A percentile compares a stretch with the other conserved stretches of the same genome.
Conservation (phyloP, 192 early-diverging fungal species). For the Anaeromyces robustus region DNA sequence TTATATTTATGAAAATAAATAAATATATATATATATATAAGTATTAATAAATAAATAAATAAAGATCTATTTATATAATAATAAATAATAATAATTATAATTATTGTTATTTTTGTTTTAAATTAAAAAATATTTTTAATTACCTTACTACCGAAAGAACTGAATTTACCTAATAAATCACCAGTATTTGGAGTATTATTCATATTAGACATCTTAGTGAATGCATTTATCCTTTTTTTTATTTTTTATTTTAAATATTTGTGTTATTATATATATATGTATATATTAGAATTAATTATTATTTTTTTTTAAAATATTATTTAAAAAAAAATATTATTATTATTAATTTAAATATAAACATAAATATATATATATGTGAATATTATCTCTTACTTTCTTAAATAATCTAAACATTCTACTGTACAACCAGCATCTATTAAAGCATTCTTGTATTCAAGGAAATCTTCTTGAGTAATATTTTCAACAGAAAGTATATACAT, state of each 20-base stretch:
- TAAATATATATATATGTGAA: no score
- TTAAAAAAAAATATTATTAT: no score
- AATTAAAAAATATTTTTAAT: no score
- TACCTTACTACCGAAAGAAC: slow-evolving; percentile 29
- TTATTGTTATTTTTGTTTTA: no score
- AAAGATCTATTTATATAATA: neutral
- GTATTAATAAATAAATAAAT: slow-evolving; percentile 13
- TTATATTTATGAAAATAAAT: no score
- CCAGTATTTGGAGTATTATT: slow-evolving; percentile 4
- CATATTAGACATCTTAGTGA: slow-evolving; percentile 22
- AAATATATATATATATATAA: slow-evolving; percentile 18
- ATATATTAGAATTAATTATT: no score
- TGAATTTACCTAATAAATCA: slow-evolving; percentile 27
- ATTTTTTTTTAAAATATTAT: no score
- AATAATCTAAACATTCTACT: slow-evolving; percentile 58
- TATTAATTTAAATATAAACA: no score
- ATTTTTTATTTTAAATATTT: no score
- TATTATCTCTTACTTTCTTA: slow-evolving; percentile 50
- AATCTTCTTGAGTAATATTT: slow-evolving; percentile 62
- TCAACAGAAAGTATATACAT: slow-evolving; percentile 67
- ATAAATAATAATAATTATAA: neutral
- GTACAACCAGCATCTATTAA: slow-evolving; percentile 58
- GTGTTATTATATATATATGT: no score
- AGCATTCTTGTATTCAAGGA: slow-evolving; percentile 69
- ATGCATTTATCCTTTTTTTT: slow-evolving; percentile 3